Evolutionary conservation across 1,284 basidiomycete species (phyloP), one percentile per base, ranked within the genome.

Genomic region (Takashimella koratensis): DNA sequence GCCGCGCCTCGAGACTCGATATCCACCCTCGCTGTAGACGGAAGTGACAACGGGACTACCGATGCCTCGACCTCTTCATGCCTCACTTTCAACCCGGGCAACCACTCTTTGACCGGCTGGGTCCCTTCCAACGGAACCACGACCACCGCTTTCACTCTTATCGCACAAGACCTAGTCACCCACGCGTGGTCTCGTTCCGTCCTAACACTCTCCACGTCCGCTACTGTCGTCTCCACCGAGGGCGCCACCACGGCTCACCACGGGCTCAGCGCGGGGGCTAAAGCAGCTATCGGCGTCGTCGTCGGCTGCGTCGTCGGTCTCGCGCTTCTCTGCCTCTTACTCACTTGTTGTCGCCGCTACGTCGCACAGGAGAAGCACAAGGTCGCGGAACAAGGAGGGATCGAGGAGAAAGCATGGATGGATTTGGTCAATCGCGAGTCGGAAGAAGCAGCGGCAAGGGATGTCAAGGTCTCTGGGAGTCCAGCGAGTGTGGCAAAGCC

Each of bases 131-230:
- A 65, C 43, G 45, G 10, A 48, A 57, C 5, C 66, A 69, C 47
- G 58, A 64, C 56, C n/a, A 58, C 68, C 26, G 49, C 53, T 16
- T 51, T 69, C 16, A 51, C 49, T 19, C 58, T 72, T 25, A 48
- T 50, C 16, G 64, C 62, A 8, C 53, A 59, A 26, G 59, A 64
- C 47, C 42, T 49, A 1, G 53, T 46, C 23, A 87, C 85, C 2
- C 85, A 85, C 63, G 86, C 87, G 6, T 85, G 82, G 0, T 90
- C 87, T 11, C 84, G 85, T 63, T 76, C 84, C 2, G 79, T 66
- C 44, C 76, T 88, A n/a, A 71, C 78, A 1, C 75, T 89, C 45
- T 78, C 80, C 26, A 75, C 84, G 23, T 76, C 79, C 2, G 66
- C 77, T 19, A 62, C 74, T 8, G 75, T 36, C 8, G 30, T 36